Base-by-base conservation (phyloP, 192 early-diverging fungal genomes). In the Diversispora eburnea region DNA sequence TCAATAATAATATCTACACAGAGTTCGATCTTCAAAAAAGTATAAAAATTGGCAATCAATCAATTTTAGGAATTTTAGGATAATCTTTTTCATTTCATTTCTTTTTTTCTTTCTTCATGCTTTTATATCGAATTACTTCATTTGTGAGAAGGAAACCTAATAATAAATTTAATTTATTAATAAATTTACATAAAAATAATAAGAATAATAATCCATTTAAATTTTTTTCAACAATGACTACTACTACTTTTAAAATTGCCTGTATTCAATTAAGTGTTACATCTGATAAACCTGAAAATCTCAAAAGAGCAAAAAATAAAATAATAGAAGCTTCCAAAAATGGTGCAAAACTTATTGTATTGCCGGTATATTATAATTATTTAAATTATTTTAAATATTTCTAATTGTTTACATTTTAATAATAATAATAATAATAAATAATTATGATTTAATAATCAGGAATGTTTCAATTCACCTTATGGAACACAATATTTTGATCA, bases 401-500 rank as follows among this genome's bases (percentile, higher is more conserved):
- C n/a, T n/a, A n/a, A n/a, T n/a, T n/a, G n/a, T n/a, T n/a, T n/a
- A n/a, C n/a, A n/a, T n/a, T n/a, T n/a, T n/a, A 33, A 33, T 33
- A 33, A 33, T 33, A 33, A 33, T 33, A 33, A 33, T 33, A 33
- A 33, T n/a, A 54, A 68, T 39, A 52, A 43, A 33, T 33, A 33
- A 33, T 33, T 33, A 33, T 33, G 2, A 33, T 33, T 33, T 67
- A 25, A 67, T 52, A n/a, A 41, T 55, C 55, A 87, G 89, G 97
- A 99, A 86, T 97, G 95, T 83, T 99, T 99, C 88, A 99, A 99
- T 81, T 95, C 92, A 15, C 96, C 95, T 8, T 99, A 99, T 81
- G 97, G 97, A 3, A 95, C 93, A 13, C 74, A 88, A 41, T 90
- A 88, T 85, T 99, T 99, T 83, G 85, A 84, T n/a, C 77, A 94